phyloP scores from a whole-genome alignment of 2,329 filamentous ascomycete species.

The Aspergillus spinulosporus region DNA sequence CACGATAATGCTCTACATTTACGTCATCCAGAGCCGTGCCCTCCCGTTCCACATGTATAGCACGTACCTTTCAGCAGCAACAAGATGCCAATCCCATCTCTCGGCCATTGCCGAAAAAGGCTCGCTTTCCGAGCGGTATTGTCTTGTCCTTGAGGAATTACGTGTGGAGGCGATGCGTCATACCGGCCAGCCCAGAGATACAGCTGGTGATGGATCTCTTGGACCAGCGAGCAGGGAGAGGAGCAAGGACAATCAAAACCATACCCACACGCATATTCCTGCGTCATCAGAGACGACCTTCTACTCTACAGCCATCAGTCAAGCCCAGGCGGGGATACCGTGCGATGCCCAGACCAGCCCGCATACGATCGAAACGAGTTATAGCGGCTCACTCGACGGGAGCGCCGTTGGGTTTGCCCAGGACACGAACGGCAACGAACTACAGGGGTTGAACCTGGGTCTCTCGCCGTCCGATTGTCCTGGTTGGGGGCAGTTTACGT shows the following conservation, averaged over 20 bases:
- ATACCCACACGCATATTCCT: too few species aligned
- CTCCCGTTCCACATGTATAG: constrained; percentile 16
- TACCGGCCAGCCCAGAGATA: too few species aligned
- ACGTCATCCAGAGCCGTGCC: constrained; percentile 21
- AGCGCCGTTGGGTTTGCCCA: not conserved
- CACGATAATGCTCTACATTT: constrained; percentile 24
- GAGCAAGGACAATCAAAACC: too few species aligned
- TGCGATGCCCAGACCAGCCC: too few species aligned
- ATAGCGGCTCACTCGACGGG: not conserved
- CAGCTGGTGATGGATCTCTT: too few species aligned
- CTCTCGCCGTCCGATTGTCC: constrained; percentile 20
- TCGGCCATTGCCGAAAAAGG: constrained; percentile 23
- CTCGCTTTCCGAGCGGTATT: constrained; percentile 24
- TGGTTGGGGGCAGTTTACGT: constrained; percentile 30
- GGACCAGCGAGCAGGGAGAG: too few species aligned
- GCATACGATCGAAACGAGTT: not conserved
- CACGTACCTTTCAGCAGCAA: constrained; percentile 21
- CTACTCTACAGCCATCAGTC: too few species aligned
- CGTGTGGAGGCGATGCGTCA: too few species aligned
- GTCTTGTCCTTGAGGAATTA: constrained; percentile 24
- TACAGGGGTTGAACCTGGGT: not conserved
- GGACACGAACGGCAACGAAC: not conserved
- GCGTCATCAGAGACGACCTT: too few species aligned
- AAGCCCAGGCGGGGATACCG: too few species aligned
- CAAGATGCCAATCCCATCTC: constrained; percentile 23